phyloP scores from a whole-genome alignment of 495 filamentous ascomycete species.

The Platismatia glauca region DNA sequence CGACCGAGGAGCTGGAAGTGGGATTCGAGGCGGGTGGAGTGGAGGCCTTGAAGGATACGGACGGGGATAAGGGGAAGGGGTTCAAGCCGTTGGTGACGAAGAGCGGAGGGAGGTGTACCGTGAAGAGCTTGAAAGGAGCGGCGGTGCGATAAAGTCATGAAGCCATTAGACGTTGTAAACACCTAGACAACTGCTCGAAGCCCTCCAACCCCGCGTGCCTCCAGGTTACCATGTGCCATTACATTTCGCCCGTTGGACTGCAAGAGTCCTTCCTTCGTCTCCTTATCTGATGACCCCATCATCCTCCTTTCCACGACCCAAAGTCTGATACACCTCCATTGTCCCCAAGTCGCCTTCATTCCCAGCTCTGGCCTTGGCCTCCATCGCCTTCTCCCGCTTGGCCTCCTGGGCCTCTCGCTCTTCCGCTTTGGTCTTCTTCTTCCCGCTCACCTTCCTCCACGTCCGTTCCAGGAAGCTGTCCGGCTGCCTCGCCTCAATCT shows the following conservation, averaged over 20 bases:
- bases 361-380: neutral
- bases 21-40: constrained; percentile 61
- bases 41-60: constrained; percentile 48
- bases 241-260: neutral
- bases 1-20: constrained; percentile 68
- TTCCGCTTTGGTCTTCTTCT: constrained; percentile 15
- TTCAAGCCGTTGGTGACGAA: constrained; percentile 61
- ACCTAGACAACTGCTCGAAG: neutral
- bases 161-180: neutral
- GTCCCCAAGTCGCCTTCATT: neutral
- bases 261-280: neutral
- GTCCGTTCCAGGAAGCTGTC: constrained; percentile 10
- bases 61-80: constrained; percentile 51
- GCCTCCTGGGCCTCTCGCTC: constrained; percentile 1
- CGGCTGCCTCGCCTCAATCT: constrained; percentile 10
- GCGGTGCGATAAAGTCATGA: constrained; percentile 46
- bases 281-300: constrained; percentile 10
- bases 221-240: neutral
- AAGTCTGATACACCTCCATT: neutral
- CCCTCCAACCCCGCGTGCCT: neutral
- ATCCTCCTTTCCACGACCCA: neutral
- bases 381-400: neutral
- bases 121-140: constrained; percentile 62
- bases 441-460: constrained; percentile 16
- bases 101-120: constrained; percentile 64